Evolutionary conservation across 2,329 filamentous ascomycete genomes (phyloP).

Genomic region (Dryadomyces quercivorus): DNA sequence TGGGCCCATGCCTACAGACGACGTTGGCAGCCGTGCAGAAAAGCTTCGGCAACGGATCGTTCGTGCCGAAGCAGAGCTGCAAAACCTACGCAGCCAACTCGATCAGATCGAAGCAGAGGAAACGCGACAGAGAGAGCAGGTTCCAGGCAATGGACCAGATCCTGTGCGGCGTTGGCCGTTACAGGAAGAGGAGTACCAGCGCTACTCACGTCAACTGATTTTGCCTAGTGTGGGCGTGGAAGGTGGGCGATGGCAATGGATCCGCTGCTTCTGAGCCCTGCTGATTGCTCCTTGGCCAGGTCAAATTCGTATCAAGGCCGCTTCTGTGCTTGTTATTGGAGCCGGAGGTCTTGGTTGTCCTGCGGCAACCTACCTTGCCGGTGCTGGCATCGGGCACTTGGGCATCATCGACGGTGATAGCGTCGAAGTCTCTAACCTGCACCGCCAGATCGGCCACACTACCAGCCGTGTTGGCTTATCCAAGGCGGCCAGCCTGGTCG

Average conservation of each 20-base stretch:
- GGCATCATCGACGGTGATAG: slow-evolving; percentile 79
- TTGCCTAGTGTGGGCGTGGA: slow-evolving; percentile 68
- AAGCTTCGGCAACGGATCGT: slow-evolving; percentile 33
- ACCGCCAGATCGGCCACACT: slow-evolving; percentile 78
- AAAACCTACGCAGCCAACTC: slow-evolving; percentile 31
- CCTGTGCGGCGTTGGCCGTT: slow-evolving; percentile 54
- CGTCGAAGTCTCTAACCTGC: slow-evolving; percentile 83
- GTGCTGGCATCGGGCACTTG: slow-evolving; percentile 72
- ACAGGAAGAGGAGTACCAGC: slow-evolving; percentile 58
- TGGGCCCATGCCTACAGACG: neutral
- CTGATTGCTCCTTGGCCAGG: slow-evolving; percentile 31
- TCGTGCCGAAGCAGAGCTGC: slow-evolving; percentile 34
- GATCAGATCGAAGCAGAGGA: slow-evolving; percentile 23
- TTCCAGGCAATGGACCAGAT: neutral
- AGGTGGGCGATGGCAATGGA: slow-evolving; percentile 32
- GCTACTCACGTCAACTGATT: slow-evolving; percentile 87
- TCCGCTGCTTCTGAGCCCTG: neutral
- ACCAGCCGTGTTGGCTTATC: slow-evolving; percentile 56
- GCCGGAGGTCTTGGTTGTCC: slow-evolving; percentile 86
- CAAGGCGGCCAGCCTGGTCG: slow-evolving; percentile 70
- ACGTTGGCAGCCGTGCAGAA: slow-evolving; percentile 14
- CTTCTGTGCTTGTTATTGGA: slow-evolving; percentile 70
- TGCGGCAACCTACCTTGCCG: slow-evolving; percentile 83
- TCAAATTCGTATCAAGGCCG: slow-evolving; percentile 58
- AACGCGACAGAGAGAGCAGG: neutral